Evolutionary conservation across 139 green algal species (phyloP).

Genomic region (Picochlorum costavermella): DNA sequence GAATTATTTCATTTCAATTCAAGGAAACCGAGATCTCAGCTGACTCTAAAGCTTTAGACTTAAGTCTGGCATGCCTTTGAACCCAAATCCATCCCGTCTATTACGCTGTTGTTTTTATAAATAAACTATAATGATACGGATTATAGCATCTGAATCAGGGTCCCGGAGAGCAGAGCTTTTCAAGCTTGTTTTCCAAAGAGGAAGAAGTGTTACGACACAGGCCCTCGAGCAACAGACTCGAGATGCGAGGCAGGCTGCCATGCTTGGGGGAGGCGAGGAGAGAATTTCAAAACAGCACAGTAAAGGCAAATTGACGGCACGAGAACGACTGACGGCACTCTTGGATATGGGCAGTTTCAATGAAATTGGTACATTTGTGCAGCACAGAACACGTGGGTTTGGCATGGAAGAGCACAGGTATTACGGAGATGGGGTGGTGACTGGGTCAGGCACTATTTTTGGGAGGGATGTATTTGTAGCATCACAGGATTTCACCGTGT

Average conservation of each 20-base stretch:
- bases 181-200: no score
- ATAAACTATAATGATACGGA: no score
- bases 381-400: slow-evolving; percentile 58
- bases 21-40: no score
- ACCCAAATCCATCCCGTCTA: no score
- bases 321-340: slow-evolving; percentile 46
- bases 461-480: slow-evolving; percentile 44
- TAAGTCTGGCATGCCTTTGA: no score
- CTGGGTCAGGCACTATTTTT: slow-evolving; percentile 44
- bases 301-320: slow-evolving; percentile 52
- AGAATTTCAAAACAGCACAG: slow-evolving; percentile 30
- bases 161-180: no score
- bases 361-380: slow-evolving; percentile 48
- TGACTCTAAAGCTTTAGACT: no score
- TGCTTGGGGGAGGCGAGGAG: slow-evolving; percentile 22
- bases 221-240: background rate
- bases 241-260: slow-evolving; percentile 1
- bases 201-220: background rate
- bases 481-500: slow-evolving; percentile 60
- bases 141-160: no score
- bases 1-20: no score
- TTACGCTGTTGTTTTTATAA: no score
- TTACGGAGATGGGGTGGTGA: slow-evolving; percentile 47
- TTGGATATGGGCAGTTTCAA: slow-evolving; percentile 44
- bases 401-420: slow-evolving; percentile 40